Base-by-base conservation (phyloP, 805 yeast genomes). In the Candida suzukii region DNA sequence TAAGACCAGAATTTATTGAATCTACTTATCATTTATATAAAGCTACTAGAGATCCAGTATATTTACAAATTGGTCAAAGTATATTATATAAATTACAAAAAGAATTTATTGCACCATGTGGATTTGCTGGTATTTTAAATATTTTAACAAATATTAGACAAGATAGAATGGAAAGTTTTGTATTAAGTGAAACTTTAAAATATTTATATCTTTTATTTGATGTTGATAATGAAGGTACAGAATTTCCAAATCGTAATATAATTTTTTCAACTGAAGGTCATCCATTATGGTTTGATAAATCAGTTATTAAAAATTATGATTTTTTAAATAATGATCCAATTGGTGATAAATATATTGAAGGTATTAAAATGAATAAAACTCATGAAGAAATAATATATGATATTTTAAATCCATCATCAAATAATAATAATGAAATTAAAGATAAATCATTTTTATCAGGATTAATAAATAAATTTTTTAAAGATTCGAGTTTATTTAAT, bases 91-190 rank as follows among this genome's bases (percentile, higher is more conserved):
- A 80, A 42, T 69, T 84, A 24, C 64, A 76, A 42, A 58, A 63
- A 2, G 63, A 67, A 35, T 83, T 73, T 56, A 68, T 64, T 45
- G 73, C 78, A 1, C 61, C 67, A 1, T 90, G 97, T 66, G 98
- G 98, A 2, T 83, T 85, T 56, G 74, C 84, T 7, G 95, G 96
- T 0, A 56, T 76, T 14, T 82, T 78, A 46, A 83, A 90, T 53
- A 67, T 90, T 1, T 59, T 79, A 17, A 72, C 76, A 0, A 85
- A 85, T 1, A 61, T 66, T 39, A 59, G 63, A 41, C 90, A 86
- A 49, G 80, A 88, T 59, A 67, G 96, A 41, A 88, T 88, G 96
- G 98, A 90, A 55, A 78, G 93, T 6, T 90, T 90, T 67, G 95
- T 87, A 6, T 56, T 90, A 45, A 80, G 95, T 44, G 98, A 90